Percentiles rank a stretch among this genome's conserved stretches.
phyloP scores from a whole-genome alignment of 192 early-diverging fungal genomes.

The Backusella psychrophila region DNA sequence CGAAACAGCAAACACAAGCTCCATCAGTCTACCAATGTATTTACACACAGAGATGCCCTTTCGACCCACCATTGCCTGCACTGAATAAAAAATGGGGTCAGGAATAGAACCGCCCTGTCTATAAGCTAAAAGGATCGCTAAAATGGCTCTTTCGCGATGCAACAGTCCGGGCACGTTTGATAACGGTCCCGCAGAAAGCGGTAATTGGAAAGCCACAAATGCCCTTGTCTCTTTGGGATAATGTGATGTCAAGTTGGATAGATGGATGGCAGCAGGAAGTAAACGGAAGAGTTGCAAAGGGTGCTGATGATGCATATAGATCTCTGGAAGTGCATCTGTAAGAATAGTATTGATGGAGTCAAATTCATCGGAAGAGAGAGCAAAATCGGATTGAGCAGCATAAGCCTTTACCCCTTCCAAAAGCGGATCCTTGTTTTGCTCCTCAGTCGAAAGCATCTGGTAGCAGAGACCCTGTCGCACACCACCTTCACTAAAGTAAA shows the following conservation, averaged over 20 bases:
- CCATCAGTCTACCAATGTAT: slow-evolving; percentile 44
- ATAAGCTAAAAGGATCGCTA: slow-evolving; percentile 45
- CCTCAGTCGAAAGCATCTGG: slow-evolving; percentile 31
- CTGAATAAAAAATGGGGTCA: slow-evolving; percentile 38
- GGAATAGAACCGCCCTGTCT: slow-evolving; percentile 48
- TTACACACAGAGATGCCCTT: slow-evolving; percentile 40
- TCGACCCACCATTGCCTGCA: slow-evolving; percentile 43
- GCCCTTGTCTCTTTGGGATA: slow-evolving; percentile 53
- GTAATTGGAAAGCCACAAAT: slow-evolving; percentile 46
- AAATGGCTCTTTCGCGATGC: slow-evolving; percentile 47
- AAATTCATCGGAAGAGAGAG: slow-evolving; percentile 25
- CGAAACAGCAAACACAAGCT: slow-evolving; percentile 30
- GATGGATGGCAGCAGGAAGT: slow-evolving; percentile 42
- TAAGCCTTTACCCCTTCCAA: slow-evolving; percentile 42
- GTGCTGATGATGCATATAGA: slow-evolving; percentile 20
- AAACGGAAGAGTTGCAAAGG: slow-evolving; percentile 35
- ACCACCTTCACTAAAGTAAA: slow-evolving; percentile 56
- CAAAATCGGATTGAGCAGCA: slow-evolving; percentile 29
- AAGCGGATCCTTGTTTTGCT: slow-evolving; percentile 47
- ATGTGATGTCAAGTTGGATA: slow-evolving; percentile 10
- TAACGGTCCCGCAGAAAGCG: slow-evolving; percentile 48
- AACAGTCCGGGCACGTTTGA: slow-evolving; percentile 49
- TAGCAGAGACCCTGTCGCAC: slow-evolving; percentile 58
- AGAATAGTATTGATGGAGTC: slow-evolving; percentile 28
- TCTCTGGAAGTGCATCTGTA: slow-evolving; percentile 25